Percentiles rank a stretch among this genome's conserved stretches.
phyloP scores from a whole-genome alignment of 2,329 filamentous ascomycete genomes.

The Tolypocladium sp. region DNA sequence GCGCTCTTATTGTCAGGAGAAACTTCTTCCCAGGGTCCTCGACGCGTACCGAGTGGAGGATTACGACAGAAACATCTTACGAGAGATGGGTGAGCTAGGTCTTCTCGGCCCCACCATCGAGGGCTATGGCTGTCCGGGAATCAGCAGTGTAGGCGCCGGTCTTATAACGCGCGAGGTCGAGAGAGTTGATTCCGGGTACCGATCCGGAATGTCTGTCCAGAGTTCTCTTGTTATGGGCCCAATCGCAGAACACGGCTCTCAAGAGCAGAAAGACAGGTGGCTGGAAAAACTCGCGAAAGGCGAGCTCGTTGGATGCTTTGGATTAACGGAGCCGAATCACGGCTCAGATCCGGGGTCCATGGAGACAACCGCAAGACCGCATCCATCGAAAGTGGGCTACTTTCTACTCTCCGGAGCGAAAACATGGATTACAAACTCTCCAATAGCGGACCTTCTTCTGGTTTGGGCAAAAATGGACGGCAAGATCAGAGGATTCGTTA shows the following conservation, averaged over 20 bases:
- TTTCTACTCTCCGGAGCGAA: slow-evolving; percentile 73
- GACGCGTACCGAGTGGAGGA: slow-evolving; percentile 79
- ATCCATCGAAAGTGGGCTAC: slow-evolving; percentile 76
- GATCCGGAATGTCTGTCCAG: slow-evolving; percentile 88
- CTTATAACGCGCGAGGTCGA: slow-evolving; percentile 87
- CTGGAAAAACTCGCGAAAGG: slow-evolving; percentile 75
- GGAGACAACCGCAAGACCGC: slow-evolving; percentile 75
- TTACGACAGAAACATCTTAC: slow-evolving; percentile 76
- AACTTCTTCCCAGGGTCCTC: slow-evolving; percentile 78
- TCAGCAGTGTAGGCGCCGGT: slow-evolving; percentile 79
- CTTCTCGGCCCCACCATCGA: slow-evolving; percentile 80
- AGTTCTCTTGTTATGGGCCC: slow-evolving; percentile 90
- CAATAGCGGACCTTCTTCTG: slow-evolving; percentile 74
- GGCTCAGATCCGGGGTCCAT: slow-evolving; percentile 85
- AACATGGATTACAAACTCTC: slow-evolving; percentile 94
- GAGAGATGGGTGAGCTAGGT: slow-evolving; percentile 87
- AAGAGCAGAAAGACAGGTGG: slow-evolving; percentile 79
- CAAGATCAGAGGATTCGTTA: slow-evolving; percentile 87
- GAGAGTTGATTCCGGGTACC: slow-evolving; percentile 82
- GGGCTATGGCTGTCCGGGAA: slow-evolving; percentile 81
- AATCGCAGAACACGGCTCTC: slow-evolving; percentile 78
- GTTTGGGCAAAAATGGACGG: slow-evolving; percentile 94
- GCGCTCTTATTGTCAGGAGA: slow-evolving; percentile 88
- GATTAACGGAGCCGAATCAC: slow-evolving; percentile 86
- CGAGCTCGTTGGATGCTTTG: slow-evolving; percentile 75